A percentile compares a stretch with the other conserved stretches of the same genome.
Conservation (phyloP, 2,329 filamentous ascomycete genomes). For the Rhynchosporium graminicola region DNA sequence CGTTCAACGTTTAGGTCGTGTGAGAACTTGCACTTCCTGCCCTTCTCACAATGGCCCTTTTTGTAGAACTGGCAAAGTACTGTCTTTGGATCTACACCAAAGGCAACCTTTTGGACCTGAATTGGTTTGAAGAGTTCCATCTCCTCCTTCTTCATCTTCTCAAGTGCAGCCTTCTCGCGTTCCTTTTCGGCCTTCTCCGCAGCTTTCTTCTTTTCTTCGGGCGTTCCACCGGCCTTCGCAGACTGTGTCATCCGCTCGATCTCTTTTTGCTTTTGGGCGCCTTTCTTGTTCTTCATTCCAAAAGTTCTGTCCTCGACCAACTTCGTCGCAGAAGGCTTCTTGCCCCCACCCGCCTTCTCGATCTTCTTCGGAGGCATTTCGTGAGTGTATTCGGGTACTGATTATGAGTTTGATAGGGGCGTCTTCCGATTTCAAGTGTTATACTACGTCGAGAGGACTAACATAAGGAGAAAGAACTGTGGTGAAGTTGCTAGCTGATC, state of each 20-base stretch:
- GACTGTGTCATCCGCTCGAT: constrained; percentile 82
- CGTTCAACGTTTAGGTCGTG: constrained; percentile 88
- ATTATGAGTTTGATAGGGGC: constrained; percentile 14
- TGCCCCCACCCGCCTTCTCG: constrained; percentile 50
- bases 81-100: constrained; percentile 97
- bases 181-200: constrained; percentile 70
- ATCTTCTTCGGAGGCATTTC: constrained; percentile 71
- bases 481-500: constrained; percentile 23
- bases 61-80: constrained; percentile 96
- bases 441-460: background rate
- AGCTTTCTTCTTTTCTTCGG: constrained; percentile 81
- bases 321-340: constrained; percentile 56
- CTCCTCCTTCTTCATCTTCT: constrained; percentile 77
- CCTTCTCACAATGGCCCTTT: constrained; percentile 96
- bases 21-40: constrained; percentile 95
- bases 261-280: constrained; percentile 82
- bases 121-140: constrained; percentile 84
- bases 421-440: constrained; percentile 8
- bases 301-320: constrained; percentile 92
- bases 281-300: constrained; percentile 99
- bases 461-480: constrained; percentile 38
- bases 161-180: constrained; percentile 88
- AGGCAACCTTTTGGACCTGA: constrained; percentile 96
- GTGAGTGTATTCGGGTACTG: constrained; percentile 29
- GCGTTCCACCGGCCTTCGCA: constrained; percentile 71